Evolutionary conservation across 1,284 basidiomycete genomes (phyloP), one percentile per base, ranked within the genome.

Genomic region (Ustilago bromivora): DNA sequence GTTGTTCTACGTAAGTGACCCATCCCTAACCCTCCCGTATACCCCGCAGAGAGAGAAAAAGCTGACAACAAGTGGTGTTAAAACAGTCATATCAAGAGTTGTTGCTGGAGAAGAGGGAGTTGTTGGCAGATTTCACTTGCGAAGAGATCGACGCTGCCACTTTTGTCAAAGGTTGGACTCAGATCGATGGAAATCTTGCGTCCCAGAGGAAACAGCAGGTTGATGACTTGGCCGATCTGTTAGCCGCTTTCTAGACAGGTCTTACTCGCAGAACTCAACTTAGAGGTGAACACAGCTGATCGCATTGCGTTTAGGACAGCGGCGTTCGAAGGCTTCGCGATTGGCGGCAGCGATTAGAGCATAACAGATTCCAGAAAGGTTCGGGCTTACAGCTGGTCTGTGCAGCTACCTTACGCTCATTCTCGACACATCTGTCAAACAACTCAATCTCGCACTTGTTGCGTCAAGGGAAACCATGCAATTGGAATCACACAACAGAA

Each of bases 71-170:
- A 28, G 23, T 28, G 23, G 23, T 28, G 3, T 28, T 28, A 28
- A 28, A 9, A 52, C 61, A 84, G 82, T 79, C 75, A 28, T 85
- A 85, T 56, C 82, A 84, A 67, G 71, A 82, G 2, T 72, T 84
- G 9, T 61, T 85, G 2, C 38, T 79, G 8, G 63, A 71, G 28
- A 85, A 83, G 57, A 71, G 83, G 17, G 83, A 84, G 57, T 55
- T 76, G 1, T 66, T 85, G 1, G 72, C 81, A 15, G 83, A 85
- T 61, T 80, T 82, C 32, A 85, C 82, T 6, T 83, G 82, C 74
- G 81, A 83, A 59, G 82, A 85, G 19, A 81, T 85, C 38, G 10
- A 32, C 12, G 57, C 72, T 1, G 4, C 52, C 1, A 55, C 79
- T 8, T 85, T 85, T 53, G 63, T 77, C 10, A 10, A 41, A 0